Base-by-base conservation (phyloP, 345 rosid genomes). In the Linum tenue region DNA sequence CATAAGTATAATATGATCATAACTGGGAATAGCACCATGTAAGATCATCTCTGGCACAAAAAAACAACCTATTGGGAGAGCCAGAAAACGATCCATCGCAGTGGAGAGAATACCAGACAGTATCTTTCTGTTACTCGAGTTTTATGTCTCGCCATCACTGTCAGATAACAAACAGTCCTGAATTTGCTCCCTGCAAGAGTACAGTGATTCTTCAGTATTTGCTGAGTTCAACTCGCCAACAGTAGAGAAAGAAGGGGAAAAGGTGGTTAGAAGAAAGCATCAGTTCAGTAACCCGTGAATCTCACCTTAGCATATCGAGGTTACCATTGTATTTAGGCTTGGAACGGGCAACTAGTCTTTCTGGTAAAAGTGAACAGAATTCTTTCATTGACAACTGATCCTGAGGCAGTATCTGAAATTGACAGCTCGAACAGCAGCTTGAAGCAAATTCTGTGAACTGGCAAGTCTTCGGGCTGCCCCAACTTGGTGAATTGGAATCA, bases 391-490 rank as follows among this genome's bases (percentile, higher is more conserved):
- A 76, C 50, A 86, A 70, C 55, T 70, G 40, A 65, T 90, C 92
- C 62, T 74, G 85, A 39, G 97, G 96, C 66, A 88, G 82, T 67
- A 94, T 90, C 79, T 94, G 97, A 65, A 86, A 90, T 69, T 67
- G 84, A 79, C 95, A 90, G 75, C 96, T 94, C 5, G 90, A 85
- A 78, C 99, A 92, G 70, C 85, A 84, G 55, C 86, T 76, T 70
- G 77, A 72, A 58, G 44, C 65, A 61, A 88, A 80, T 64, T 9
- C 65, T 67, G 80, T 68, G 55, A 43, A 75, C 60, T 60, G 59
- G 62, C 5, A 14, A 64, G 62, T 69, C 43, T 67, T 67, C 22
- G 10, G 71, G 51, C 63, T 64, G 61, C 70, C 72, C 48, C 67
- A 70, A 62, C 67, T 74, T 5, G 69, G 72, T 63, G 74, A 65